A percentile compares a stretch with the other conserved stretches of the same genome.
Evolutionary conservation across 768 basidiomycete species (phyloP).

Genomic region (Clavulina sp.): DNA sequence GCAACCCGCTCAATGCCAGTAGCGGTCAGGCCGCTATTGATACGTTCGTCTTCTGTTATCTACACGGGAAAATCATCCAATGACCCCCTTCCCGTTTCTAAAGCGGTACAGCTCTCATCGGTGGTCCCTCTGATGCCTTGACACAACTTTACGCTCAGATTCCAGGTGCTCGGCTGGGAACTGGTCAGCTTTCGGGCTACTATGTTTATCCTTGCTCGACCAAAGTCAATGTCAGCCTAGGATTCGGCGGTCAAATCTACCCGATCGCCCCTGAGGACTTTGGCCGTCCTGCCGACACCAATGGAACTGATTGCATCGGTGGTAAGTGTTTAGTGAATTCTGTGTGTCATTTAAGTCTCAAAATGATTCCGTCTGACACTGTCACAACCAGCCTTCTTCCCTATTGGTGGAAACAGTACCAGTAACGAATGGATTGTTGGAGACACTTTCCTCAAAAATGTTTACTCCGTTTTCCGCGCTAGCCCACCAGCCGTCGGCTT

Average conservation of each 20-base stretch:
- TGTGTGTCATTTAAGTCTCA: neutral
- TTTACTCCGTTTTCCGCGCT: slow-evolving; percentile 11
- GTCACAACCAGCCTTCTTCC: neutral
- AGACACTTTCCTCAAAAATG: slow-evolving; percentile 12
- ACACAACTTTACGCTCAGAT: slow-evolving; percentile 5
- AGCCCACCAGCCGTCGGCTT: slow-evolving; percentile 8
- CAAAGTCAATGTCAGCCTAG: slow-evolving; percentile 5
- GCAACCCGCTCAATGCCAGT: neutral
- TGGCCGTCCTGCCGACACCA: neutral
- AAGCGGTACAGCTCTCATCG: slow-evolving; percentile 10
- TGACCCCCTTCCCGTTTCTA: neutral
- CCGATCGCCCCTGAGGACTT: slow-evolving; percentile 9
- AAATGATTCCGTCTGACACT: neutral
- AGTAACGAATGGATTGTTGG: slow-evolving; percentile 11
- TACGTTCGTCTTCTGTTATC: neutral
- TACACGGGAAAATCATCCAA: neutral
- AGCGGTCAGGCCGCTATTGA: neutral
- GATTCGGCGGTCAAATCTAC: slow-evolving; percentile 7
- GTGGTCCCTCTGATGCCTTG: slow-evolving; percentile 8
- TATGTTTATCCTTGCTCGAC: slow-evolving; percentile 8
- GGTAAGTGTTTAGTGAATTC: slow-evolving; percentile 3
- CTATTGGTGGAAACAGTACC: neutral
- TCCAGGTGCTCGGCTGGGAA: neutral
- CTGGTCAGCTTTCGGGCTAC: slow-evolving; percentile 7
- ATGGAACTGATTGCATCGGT: slow-evolving; percentile 6